Evolutionary conservation across 2,329 filamentous ascomycete species (phyloP).

Genomic region (Pseudogymnoascus sp.): DNA sequence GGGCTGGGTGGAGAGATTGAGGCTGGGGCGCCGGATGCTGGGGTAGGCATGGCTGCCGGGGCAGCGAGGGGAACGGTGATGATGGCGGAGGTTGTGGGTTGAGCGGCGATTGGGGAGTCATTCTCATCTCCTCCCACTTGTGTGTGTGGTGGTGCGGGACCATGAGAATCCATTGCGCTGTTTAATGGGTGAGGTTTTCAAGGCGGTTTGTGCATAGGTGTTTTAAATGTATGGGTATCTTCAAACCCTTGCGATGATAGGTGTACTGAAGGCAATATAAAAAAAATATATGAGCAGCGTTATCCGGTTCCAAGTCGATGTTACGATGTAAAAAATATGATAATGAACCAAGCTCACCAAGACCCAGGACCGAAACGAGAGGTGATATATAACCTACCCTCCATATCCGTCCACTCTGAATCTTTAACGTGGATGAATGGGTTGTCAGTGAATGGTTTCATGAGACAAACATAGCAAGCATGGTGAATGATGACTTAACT

Average conservation of each 20-base stretch:
- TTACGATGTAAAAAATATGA: not conserved
- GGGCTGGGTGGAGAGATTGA: not conserved
- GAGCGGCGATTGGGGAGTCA: not conserved
- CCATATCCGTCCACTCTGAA: not conserved
- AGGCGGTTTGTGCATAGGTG: not conserved
- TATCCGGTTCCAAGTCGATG: not conserved
- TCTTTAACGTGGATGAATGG: not conserved
- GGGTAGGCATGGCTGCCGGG: too few relatives aligned
- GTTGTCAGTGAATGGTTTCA: not conserved
- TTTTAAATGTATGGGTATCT: not conserved
- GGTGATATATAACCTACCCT: not conserved
- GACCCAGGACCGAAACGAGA: not conserved
- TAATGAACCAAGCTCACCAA: not conserved
- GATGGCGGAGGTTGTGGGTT: not conserved
- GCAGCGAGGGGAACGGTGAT: not conserved
- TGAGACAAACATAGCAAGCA: not conserved
- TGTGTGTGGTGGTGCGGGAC: too few relatives aligned
- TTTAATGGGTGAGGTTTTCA: not conserved
- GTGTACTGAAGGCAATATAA: not conserved
- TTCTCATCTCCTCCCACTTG: not conserved
- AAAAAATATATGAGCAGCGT: not conserved
- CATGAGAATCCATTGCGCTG: not conserved
- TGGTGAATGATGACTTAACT: not conserved
- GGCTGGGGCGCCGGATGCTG: not conserved
- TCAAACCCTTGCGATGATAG: not conserved